These are phyloP conservation scores for Beauveria brongniartii DNA, from an alignment of 2,329 filamentous ascomycete species.

Conservation along the genomic window DNA sequence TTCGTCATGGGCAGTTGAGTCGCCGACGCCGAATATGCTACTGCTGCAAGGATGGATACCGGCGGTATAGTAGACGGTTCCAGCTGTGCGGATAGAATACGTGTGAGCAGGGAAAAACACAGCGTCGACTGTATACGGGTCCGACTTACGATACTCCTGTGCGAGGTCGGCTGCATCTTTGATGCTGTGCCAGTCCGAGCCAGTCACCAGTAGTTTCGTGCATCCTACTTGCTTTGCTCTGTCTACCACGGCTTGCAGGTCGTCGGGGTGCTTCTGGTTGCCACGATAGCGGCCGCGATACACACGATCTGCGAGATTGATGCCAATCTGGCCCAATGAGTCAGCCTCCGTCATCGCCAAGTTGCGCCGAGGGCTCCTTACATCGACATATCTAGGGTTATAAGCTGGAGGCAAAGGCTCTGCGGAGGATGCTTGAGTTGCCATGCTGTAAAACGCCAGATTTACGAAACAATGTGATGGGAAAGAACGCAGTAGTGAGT, in stretches of 20 bases:
- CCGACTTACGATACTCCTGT: constrained; percentile 58
- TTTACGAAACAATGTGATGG: background rate
- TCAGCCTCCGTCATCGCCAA: constrained; percentile 2
- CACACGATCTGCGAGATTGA: constrained; percentile 90
- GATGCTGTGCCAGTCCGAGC: constrained; percentile 76
- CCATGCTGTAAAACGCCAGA: background rate
- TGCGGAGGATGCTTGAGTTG: background rate
- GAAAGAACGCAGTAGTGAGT: background rate
- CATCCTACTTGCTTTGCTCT: constrained; percentile 74
- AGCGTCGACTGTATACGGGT: constrained; percentile 2
- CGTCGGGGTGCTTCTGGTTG: constrained; percentile 64
- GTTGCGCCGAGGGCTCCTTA: constrained; percentile 26
- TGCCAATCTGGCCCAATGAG: constrained; percentile 57
- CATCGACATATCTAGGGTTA: constrained; percentile 52
- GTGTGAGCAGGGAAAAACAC: constrained; percentile 11
- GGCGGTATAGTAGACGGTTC: constrained; percentile 78
- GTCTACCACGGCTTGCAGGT: constrained; percentile 68
- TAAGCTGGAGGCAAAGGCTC: background rate
- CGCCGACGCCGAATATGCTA: constrained; percentile 50
- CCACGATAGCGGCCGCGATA: constrained; percentile 81
- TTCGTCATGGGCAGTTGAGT: constrained; percentile 38
- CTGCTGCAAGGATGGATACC: constrained; percentile 91
- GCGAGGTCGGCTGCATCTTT: constrained; percentile 66
- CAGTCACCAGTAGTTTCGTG: constrained; percentile 85
- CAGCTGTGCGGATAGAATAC: constrained; percentile 41